Percentiles rank a stretch among this genome's conserved stretches.
phyloP scores from a whole-genome alignment of 2,329 filamentous ascomycete genomes.

The Furcasterigmium furcatum region DNA sequence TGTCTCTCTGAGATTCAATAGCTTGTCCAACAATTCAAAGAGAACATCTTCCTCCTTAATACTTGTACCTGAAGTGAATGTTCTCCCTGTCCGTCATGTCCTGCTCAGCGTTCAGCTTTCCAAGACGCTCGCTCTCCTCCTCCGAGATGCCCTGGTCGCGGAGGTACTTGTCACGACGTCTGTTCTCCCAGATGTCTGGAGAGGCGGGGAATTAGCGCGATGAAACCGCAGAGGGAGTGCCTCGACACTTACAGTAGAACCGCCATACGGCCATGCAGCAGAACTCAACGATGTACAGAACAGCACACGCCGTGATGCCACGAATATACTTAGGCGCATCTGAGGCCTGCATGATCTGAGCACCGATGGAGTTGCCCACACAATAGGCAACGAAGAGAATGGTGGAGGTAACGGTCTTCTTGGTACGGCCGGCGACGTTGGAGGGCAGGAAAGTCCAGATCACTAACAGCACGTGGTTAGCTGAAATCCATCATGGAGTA shows the following conservation, averaged over 20 bases:
- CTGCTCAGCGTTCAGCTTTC: slow-evolving; percentile 20
- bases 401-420: slow-evolving; percentile 20
- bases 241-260: slow-evolving; percentile 17
- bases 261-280: slow-evolving; percentile 18
- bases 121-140: slow-evolving; percentile 18
- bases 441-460: slow-evolving; percentile 30
- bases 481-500: neutral
- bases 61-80: slow-evolving; percentile 18
- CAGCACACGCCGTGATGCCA: slow-evolving; percentile 16
- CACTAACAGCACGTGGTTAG: slow-evolving; percentile 14
- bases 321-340: slow-evolving; percentile 81
- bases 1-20: too few species aligned
- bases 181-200: slow-evolving; percentile 22
- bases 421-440: slow-evolving; percentile 36
- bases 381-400: slow-evolving; percentile 18
- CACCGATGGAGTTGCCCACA: slow-evolving; percentile 16
- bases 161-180: slow-evolving; percentile 15
- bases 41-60: too few species aligned
- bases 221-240: neutral
- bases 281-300: slow-evolving; percentile 21
- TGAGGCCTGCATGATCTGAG: slow-evolving; percentile 76
- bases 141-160: slow-evolving; percentile 17
- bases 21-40: too few species aligned
- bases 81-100: slow-evolving; percentile 20
- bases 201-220: neutral